Base-by-base conservation (phyloP, 2,329 filamentous ascomycete species). In the Cladosporium colombiae region DNA sequence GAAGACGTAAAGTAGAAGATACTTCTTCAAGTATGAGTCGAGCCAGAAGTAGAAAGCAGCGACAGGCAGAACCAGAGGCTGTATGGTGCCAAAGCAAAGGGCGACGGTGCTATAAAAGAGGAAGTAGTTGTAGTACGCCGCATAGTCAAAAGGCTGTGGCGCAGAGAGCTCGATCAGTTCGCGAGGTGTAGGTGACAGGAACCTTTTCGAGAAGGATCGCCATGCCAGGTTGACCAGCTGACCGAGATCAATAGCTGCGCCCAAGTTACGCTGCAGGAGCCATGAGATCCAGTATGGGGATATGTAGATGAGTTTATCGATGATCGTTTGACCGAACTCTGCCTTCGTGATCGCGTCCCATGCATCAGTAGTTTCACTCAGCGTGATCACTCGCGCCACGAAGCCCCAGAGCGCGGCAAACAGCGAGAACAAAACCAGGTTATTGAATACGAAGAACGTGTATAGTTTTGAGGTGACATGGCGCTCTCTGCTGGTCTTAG, bases 41-140 rank as follows among this genome's bases (percentile, higher is more conserved):
- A 99, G 82, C 61, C 83, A 81, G 77, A 98, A 98, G 83, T 97
- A 99, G 33, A 97, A 80, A 1, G 93, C 93, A 0, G 91, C 92
- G 46, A 96, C 91, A 0, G 91, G 88, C 8, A 99, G 84, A 1
- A 95, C 90, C 27, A 98, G 84, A 0, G 95, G 95, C 78, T 98
- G 95, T 62, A 98, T 84, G 1, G 89, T 88, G 1, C 90, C 88
- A 74, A 95, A 97, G 73, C 89, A 92, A 18, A 99, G 83, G 0
- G 92, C 90, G 35, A 98, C 91, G 0, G 94, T 97, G 27, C 91
- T 84, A 80, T 98, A 99, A 80, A 92, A 99, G 33, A 98, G 83
- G 78, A 97, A 97, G 78, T 96, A 98, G 78, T 97, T 98, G 85
- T 97, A 99, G 80, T 98, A 98, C 72, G 88, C 92, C 66, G 95